phyloP scores from a whole-genome alignment of 495 filamentous ascomycete genomes.

The Penicillium ochrochloron region DNA sequence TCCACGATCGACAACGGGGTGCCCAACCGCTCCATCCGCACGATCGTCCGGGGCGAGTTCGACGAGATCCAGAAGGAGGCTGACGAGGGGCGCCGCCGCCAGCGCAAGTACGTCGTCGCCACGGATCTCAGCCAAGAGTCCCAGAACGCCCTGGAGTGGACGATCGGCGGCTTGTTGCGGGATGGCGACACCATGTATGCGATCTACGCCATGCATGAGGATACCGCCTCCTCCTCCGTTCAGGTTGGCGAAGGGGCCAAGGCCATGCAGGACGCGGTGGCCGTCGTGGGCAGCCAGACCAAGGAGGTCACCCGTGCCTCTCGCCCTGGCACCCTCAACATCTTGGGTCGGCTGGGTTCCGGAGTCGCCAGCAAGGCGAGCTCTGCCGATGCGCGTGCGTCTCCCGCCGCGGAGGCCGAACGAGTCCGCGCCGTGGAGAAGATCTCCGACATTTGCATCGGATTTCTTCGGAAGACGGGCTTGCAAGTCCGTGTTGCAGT shows the following conservation, averaged over 20 bases:
- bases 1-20: slow-evolving; percentile 75
- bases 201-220: slow-evolving; percentile 90
- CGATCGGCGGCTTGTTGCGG: slow-evolving; percentile 90
- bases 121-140: slow-evolving; percentile 94
- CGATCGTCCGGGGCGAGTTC: slow-evolving; percentile 88
- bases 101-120: slow-evolving; percentile 88
- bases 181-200: slow-evolving; percentile 93
- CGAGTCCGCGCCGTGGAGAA: slow-evolving; percentile 73
- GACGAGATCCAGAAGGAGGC: slow-evolving; percentile 71
- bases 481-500: slow-evolving; percentile 90
- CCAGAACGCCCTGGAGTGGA: slow-evolving; percentile 94
- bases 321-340: slow-evolving; percentile 36
- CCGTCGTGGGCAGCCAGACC: slow-evolving; percentile 58
- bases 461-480: slow-evolving; percentile 83
- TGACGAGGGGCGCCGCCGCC: slow-evolving; percentile 70
- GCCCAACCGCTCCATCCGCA: slow-evolving; percentile 81
- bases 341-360: slow-evolving; percentile 41
- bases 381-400: slow-evolving; percentile 48
- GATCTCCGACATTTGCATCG: slow-evolving; percentile 79
- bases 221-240: slow-evolving; percentile 52
- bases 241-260: slow-evolving; percentile 63
- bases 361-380: slow-evolving; percentile 47
- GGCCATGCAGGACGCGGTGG: slow-evolving; percentile 72
- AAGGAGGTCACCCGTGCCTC: slow-evolving; percentile 43
- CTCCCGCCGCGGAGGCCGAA: slow-evolving; percentile 72